These are phyloP conservation scores for Yarrowia porcina DNA, from an alignment of 805 yeast genomes.

Conservation along the genomic window DNA sequence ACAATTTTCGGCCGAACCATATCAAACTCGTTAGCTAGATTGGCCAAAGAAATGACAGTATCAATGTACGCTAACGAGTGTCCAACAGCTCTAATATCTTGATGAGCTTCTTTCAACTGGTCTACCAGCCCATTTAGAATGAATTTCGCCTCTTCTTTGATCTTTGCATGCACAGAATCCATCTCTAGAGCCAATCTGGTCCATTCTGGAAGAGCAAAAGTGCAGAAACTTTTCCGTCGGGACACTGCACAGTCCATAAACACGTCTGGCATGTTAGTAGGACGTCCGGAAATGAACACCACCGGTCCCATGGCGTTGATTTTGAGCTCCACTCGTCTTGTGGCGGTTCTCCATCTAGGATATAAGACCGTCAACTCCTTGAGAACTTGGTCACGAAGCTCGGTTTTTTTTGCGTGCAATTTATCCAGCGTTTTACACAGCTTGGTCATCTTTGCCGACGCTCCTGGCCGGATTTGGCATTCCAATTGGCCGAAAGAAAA, in stretches of 20 bases:
- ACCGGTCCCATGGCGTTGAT: not conserved
- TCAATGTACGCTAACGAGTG: conserved; percentile 64
- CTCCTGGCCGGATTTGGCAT: conserved; percentile 30
- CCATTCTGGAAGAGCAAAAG: conserved; percentile 50
- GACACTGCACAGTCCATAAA: conserved; percentile 23
- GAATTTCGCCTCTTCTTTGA: conserved; percentile 52
- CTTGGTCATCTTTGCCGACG: conserved; percentile 29
- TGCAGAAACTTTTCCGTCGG: conserved; percentile 30
- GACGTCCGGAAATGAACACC: conserved; percentile 2
- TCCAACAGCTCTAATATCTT: conserved; percentile 51
- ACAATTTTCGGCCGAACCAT: conserved; percentile 62
- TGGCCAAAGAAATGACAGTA: conserved; percentile 67
- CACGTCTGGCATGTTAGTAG: conserved; percentile 12
- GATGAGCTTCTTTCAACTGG: conserved; percentile 46
- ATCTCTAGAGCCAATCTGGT: conserved; percentile 49
- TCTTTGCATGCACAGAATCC: conserved; percentile 46
- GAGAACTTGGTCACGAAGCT: conserved; percentile 29
- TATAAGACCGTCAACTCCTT: conserved; percentile 27
- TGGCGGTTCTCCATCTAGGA: not conserved
- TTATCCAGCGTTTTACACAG: conserved; percentile 35
- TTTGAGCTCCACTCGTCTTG: conserved; percentile 11
- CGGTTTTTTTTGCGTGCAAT: conserved; percentile 33
- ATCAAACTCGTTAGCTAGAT: conserved; percentile 62
- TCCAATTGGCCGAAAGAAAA: not conserved
- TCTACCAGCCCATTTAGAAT: conserved; percentile 51